These are phyloP conservation scores for Boeremia exigua DNA, from an alignment of 2,329 filamentous ascomycete genomes.

Conservation along the genomic window DNA sequence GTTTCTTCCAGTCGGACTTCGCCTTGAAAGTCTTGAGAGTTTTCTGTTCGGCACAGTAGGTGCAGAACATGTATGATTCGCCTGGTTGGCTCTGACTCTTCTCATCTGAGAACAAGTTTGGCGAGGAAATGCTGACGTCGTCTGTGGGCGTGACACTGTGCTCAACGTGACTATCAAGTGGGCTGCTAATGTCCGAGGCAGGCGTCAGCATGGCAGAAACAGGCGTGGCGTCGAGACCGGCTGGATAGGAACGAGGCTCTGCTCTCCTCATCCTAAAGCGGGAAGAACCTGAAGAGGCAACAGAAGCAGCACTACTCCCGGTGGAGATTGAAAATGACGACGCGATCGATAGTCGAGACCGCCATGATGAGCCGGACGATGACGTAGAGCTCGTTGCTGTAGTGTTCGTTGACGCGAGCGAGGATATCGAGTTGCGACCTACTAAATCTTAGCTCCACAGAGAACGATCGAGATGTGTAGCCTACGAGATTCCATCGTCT, in stretches of 20 bases:
- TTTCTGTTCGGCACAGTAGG: conserved; percentile 46
- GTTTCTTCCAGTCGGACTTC: conserved; percentile 50
- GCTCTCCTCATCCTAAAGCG: conserved; percentile 36
- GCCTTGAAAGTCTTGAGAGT: conserved; percentile 46
- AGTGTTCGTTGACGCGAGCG: conserved; percentile 41
- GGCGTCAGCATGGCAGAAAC: conserved; percentile 39
- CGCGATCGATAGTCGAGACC: conserved; percentile 42
- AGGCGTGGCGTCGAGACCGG: conserved; percentile 41
- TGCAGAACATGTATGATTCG: conserved; percentile 48
- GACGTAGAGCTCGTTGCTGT: conserved; percentile 37
- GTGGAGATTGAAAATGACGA: conserved; percentile 43
- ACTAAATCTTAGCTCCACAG: conserved; percentile 24
- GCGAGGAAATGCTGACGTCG: conserved; percentile 39
- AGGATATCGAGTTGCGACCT: conserved; percentile 46
- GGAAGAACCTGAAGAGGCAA: conserved; percentile 40
- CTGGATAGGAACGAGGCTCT: conserved; percentile 46
- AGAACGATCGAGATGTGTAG: conserved; percentile 3
- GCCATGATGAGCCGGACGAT: conserved; percentile 41
- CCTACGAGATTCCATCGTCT: conserved; percentile 46
- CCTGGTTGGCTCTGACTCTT: conserved; percentile 33
- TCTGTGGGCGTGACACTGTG: conserved; percentile 41
- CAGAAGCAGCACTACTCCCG: conserved; percentile 37
- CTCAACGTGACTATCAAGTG: conserved; percentile 39
- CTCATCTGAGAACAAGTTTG: conserved; percentile 27
- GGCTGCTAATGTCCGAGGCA: conserved; percentile 40